Conservation (phyloP, 148 eudicot genomes). For the Simmondsia chinensis region DNA sequence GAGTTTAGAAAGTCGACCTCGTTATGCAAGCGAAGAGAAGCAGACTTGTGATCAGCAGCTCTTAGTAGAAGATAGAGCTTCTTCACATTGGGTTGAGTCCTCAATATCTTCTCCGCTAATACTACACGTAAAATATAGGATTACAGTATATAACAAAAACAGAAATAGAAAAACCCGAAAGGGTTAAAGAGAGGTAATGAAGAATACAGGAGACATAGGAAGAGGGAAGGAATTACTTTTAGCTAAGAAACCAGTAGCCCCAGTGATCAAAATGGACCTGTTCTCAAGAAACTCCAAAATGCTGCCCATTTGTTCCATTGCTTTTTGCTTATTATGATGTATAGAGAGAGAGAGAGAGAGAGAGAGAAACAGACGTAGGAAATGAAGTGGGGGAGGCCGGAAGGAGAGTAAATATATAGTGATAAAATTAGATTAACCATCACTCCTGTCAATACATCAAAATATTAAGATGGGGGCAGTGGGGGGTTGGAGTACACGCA, state of each 20-base stretch:
- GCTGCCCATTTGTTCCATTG: too few species aligned
- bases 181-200: background rate
- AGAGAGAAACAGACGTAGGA: too few species aligned
- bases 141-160: background rate
- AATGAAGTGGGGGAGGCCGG: too few species aligned
- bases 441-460: too few species aligned
- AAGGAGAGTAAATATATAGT: too few species aligned
- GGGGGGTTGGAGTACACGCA: too few species aligned
- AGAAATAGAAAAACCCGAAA: constrained; percentile 1
- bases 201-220: too few species aligned
- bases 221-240: too few species aligned
- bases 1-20: constrained; percentile 17
- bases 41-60: constrained; percentile 21
- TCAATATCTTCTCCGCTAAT: constrained; percentile 37
- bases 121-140: constrained; percentile 15
- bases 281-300: constrained; percentile 6
- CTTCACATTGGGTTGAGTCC: constrained; percentile 41
- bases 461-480: too few species aligned
- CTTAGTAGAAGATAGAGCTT: constrained; percentile 40
- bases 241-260: constrained; percentile 10
- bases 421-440: too few species aligned
- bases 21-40: constrained; percentile 20
- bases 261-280: constrained; percentile 14
- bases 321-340: too few species aligned
- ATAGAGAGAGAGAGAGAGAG: too few species aligned